A percentile compares a stretch with the other conserved stretches of the same genome.
Evolutionary conservation across 192 early-diverging fungal species (phyloP).

Genomic region (Cetraspora pellucida): DNA sequence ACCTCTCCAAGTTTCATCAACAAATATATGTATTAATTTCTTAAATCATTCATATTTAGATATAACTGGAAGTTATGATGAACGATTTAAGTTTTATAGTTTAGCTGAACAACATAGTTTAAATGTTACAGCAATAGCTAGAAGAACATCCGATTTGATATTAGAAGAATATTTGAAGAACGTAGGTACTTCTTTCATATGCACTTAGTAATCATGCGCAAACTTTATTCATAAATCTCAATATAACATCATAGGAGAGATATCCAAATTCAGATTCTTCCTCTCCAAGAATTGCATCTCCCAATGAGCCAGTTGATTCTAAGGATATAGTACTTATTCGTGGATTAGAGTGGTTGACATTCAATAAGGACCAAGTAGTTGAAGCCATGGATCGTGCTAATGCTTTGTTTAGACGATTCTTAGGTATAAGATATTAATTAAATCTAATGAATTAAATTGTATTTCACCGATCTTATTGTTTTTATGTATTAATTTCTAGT

Average conservation of each 20-base stretch:
- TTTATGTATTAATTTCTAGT: not conserved
- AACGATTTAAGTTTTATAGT: not conserved
- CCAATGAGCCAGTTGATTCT: not conserved
- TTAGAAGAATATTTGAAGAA: not conserved
- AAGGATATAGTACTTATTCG: not conserved
- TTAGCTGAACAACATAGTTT: constrained; percentile 11
- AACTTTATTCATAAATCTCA: not conserved
- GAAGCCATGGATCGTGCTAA: constrained; percentile 11
- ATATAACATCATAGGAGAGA: not conserved
- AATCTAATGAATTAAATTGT: not conserved
- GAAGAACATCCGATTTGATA: constrained; percentile 21
- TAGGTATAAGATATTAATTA: not conserved
- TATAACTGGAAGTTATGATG: not conserved
- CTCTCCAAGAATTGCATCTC: too few species aligned
- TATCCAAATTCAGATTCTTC: too few species aligned
- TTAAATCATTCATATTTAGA: not conserved
- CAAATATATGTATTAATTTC: not conserved
- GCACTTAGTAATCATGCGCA: not conserved
- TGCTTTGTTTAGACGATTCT: constrained; percentile 16
- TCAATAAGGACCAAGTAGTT: not conserved
- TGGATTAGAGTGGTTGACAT: constrained; percentile 19
- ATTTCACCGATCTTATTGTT: not conserved
- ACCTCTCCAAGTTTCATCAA: not conserved
- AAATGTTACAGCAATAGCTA: not conserved
- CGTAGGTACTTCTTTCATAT: not conserved